Base-by-base conservation (phyloP, 2,329 filamentous ascomycete species). In the Fusarium ramigenum region DNA sequence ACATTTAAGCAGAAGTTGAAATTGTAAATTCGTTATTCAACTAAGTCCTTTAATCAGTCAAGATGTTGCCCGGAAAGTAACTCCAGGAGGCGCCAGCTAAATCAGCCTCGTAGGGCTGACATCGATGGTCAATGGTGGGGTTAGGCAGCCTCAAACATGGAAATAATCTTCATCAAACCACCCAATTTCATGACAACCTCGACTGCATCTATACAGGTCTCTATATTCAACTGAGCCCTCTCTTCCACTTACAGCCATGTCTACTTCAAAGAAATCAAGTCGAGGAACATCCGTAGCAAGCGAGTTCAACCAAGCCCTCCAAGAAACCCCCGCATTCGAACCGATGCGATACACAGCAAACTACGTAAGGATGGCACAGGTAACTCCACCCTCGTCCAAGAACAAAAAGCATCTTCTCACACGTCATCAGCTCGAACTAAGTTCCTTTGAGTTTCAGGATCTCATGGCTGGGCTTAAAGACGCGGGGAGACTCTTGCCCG, bases 21-120 rank as follows among this genome's bases (percentile, higher is more conserved):
- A 1, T 3, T 25, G 9, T 8, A 6, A 44, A 25, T 32, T 8
- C 7, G 2, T 8, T 5, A 10, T 23, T 2, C 2, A 19, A 15
- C 3, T 1, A 10, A 2, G 1, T 32, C 21, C 9, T 8, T 19
- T 10, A 5, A 10, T 15, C 2, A 15, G 18, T 8, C 4, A 46
- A 8, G 18, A 7, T n/a, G 23, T 0, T 12, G 7, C 30, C 7
- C 7, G 6, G 9, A 9, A 7, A 11, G 5, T 7, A n/a, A 44
- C 2, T 46, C 30, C 25, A 30, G 1, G 8, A 11, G 7, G 4
- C 9, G 15, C 3, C 28, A 6, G 14, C 23, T 12, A 15, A 34
- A 36, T 69, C 16, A 63, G 65, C 65, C 50, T 58, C 9, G 43
- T 32, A 53, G 28, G 65, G 65, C 65, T 69, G 59, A 49, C 18